phyloP scores from a whole-genome alignment of 108 stramenopile genomes.

The Skeletonema tropicum region DNA sequence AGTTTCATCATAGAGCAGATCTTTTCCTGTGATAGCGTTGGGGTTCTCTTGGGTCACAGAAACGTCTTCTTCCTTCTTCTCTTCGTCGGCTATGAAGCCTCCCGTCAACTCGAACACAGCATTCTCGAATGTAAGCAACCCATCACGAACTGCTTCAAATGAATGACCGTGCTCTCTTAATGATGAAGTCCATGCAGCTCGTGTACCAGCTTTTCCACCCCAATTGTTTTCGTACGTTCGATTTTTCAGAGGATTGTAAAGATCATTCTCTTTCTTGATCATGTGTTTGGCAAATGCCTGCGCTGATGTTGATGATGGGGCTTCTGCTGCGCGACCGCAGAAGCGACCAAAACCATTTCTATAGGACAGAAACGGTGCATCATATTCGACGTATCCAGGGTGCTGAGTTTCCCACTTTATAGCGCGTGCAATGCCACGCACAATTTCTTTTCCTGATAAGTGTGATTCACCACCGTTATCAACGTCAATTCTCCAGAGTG shows the following conservation, averaged over 20 bases:
- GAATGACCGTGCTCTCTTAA: constrained; percentile 80
- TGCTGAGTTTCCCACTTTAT: constrained; percentile 58
- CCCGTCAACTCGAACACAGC: constrained; percentile 80
- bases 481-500: constrained; percentile 58
- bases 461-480: constrained; percentile 63
- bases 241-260: constrained; percentile 78
- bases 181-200: constrained; percentile 80
- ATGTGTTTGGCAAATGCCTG: constrained; percentile 72
- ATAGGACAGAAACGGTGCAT: constrained; percentile 74
- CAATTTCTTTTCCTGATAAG: constrained; percentile 50
- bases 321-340: constrained; percentile 81
- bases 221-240: constrained; percentile 75
- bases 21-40: constrained; percentile 44
- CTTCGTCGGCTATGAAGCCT: constrained; percentile 42
- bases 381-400: constrained; percentile 71
- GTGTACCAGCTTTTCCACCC: constrained; percentile 82
- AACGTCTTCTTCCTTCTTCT: constrained; percentile 3
- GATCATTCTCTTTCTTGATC: constrained; percentile 80
- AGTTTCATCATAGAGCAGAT: constrained; percentile 60
- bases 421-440: constrained; percentile 68
- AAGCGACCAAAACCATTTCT: constrained; percentile 74
- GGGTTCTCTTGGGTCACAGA: constrained; percentile 5
- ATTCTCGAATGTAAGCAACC: constrained; percentile 78
- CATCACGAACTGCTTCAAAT: constrained; percentile 66
- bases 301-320: constrained; percentile 66